Base-by-base conservation (phyloP, 116 monocot species). In the Trichopus zeylanicus region DNA sequence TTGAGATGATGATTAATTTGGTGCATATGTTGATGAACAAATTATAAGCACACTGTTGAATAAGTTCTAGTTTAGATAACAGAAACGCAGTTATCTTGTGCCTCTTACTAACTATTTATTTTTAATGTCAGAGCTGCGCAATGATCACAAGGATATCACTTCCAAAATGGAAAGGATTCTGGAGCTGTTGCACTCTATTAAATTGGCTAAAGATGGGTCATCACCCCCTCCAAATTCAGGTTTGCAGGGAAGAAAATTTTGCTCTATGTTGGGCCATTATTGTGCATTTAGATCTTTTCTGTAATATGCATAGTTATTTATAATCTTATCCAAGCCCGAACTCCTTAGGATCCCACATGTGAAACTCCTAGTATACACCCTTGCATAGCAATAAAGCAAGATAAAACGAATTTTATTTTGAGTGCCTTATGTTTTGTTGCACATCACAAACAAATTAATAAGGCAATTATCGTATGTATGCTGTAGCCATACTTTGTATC, bases 141-240 rank as follows among this genome's bases (percentile, higher is more conserved):
- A 75, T 61, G 93, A 93, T 73, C 67, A 89, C 71, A 82, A 78
- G 57, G 70, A 68, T 56, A 69, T 93, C 21, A 93, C 89, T 7
- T 39, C 65, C 31, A 82, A 75, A 68, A 93, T 93, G 42, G 82
- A 93, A 12, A 65, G 73, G 57, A 85, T 86, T 60, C 57, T 93
- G 56, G 57, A 89, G 73, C 29, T 89, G 27, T 57, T 93, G 67
- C 93, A 93, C 63, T 93, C 89, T 23, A 57, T 59, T 35, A 89
- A 65, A 63, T 52, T 83, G 38, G 26, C 55, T n/a, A 73, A 67
- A 32, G 55, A n/a, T 47, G 60, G 55, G 29, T 51, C 75, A 51
- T 16, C 32, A 13, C 10, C 26, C 24, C n/a, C 70, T 19, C 51
- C 29, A 28, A 29, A 32, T 60, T 67, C 71, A 72, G 88, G 88